Base-by-base conservation (phyloP, 208 protist genomes). In the Trypanosoma conorhini region DNA sequence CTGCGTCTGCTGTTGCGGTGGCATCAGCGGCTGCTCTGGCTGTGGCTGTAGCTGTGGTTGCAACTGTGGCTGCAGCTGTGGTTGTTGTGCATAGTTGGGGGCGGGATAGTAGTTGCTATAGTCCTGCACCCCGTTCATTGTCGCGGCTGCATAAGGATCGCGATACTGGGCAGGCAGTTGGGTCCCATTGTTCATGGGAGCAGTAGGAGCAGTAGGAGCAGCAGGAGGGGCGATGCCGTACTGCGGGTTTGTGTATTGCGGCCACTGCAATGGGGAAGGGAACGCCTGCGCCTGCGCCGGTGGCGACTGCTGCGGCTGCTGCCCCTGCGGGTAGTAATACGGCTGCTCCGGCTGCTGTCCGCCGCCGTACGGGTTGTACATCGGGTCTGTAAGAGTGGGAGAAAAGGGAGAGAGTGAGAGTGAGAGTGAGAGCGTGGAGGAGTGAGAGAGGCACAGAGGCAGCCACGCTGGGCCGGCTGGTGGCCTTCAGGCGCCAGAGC, bases 401-500 rank as follows among this genome's bases (percentile, higher is more conserved):
- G 24, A 70, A 55, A 67, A 74, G 5, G 60, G 61, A 73, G 35
- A 79, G 31, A 75, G 33, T 57, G 30, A 55, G 5, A 52, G 73
- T n/a, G n/a, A n/a, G n/a, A n/a, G n/a, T n/a, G n/a, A n/a, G n/a
- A n/a, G n/a, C n/a, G n/a, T n/a, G n/a, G n/a, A n/a, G n/a, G 31
- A 75, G 33, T 57, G 30, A 55, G 5, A 52, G 73, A 57, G 26
- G 1, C 26, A 68, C 33, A 38, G 33, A 38, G 33, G 33, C 33
- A 38, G 7, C 33, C 33, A 38, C 4, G 33, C 4, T 7, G 33
- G 7, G 33, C 7, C 33, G 7, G 33, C 7, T 38, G 7, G 7
- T 38, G 7, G 7, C 33, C 33, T 7, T 38, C 33, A 38, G 33
- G 33, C 7, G 7, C 33, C 33, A 9, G 7, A 38, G 33, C 2